Evolutionary conservation across 768 basidiomycete genomes (phyloP).

Genomic region (Gelatoporia subvermispora): DNA sequence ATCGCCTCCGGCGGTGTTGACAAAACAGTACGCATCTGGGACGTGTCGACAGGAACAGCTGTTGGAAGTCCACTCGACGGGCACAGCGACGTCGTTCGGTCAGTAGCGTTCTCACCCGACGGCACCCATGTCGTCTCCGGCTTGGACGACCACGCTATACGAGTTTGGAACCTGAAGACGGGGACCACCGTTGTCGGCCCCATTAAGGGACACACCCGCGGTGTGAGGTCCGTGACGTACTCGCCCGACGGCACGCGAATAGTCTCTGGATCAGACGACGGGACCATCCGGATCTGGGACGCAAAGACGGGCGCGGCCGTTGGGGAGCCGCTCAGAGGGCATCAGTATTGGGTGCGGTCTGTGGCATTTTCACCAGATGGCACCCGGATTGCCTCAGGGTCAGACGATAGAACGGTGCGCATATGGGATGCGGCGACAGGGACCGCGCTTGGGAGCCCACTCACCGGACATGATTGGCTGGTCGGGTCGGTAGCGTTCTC

Average conservation of each 20-base stretch:
- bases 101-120: constrained; percentile 10
- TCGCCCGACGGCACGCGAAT: constrained; percentile 25
- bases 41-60: constrained; percentile 5
- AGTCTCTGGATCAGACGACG: constrained; percentile 24
- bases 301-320: constrained; percentile 12
- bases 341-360: constrained; percentile 8
- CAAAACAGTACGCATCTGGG: constrained; percentile 14
- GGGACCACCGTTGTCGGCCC: background rate
- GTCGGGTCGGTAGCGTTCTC: constrained; percentile 22
- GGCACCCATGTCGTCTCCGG: constrained; percentile 2
- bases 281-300: constrained; percentile 25
- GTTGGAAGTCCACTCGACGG: background rate
- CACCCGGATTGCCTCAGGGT: constrained; percentile 17
- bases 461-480: constrained; percentile 7
- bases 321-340: constrained; percentile 1
- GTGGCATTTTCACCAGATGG: constrained; percentile 25
- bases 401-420: constrained; percentile 15
- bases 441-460: too few species aligned
- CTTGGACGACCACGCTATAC: background rate
- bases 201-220: constrained; percentile 18
- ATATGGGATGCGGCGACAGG: constrained; percentile 23
- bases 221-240: constrained; percentile 21
- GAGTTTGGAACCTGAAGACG: constrained; percentile 3
- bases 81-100: constrained; percentile 3
- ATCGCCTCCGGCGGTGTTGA: constrained; percentile 22